Conservation (phyloP, 2,329 filamentous ascomycete species). For the Nemania serpens region DNA sequence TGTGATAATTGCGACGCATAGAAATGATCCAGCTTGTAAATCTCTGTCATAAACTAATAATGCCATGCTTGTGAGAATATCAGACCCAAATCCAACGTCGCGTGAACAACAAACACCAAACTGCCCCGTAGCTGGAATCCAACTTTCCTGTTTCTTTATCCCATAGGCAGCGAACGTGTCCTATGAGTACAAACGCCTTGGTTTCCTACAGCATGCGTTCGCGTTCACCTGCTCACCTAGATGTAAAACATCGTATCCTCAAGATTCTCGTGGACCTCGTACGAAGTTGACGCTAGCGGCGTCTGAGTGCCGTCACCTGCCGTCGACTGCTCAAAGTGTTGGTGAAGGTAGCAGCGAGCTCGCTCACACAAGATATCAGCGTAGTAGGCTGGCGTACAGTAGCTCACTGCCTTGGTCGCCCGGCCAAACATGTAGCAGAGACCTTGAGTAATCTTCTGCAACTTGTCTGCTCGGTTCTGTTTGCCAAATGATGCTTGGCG, state of each 20-base stretch:
- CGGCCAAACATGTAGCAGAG: conserved; percentile 73
- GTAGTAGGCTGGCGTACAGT: conserved; percentile 76
- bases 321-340: conserved; percentile 46
- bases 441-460: conserved; percentile 67
- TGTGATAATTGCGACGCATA: no score
- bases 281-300: not conserved
- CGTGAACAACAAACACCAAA: no score
- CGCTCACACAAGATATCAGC: conserved; percentile 74
- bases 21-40: no score
- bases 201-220: no score
- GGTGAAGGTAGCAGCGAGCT: conserved; percentile 64
- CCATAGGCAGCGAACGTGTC: no score
- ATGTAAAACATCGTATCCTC: conserved; percentile 52
- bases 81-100: no score
- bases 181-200: no score
- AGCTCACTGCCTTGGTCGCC: conserved; percentile 71
- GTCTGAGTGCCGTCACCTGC: not conserved
- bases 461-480: conserved; percentile 56
- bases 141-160: no score
- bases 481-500: conserved; percentile 30
- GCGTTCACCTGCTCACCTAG: conserved; percentile 26
- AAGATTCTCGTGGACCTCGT: conserved; percentile 41
- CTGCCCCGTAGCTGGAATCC: no score
- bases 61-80: no score
- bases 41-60: no score